A percentile compares a stretch with the other conserved stretches of the same genome.
These are phyloP conservation scores for Angomonas deanei DNA, from an alignment of 208 protist genomes.

Conservation along the genomic window DNA sequence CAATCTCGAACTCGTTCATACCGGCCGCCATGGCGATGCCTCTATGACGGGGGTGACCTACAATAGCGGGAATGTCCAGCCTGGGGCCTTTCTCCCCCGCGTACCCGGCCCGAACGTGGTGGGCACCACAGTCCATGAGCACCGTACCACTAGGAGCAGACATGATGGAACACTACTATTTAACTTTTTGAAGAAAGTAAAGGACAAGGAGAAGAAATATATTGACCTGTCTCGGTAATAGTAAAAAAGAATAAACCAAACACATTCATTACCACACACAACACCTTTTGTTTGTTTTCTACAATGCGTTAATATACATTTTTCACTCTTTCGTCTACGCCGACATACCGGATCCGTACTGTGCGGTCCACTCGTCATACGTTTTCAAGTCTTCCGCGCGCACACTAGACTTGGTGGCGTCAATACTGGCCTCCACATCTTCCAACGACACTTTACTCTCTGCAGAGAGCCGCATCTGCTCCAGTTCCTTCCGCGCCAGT, in stretches of 20 bases:
- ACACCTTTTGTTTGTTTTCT: too few species aligned
- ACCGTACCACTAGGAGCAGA: constrained; percentile 19
- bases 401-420: constrained; percentile 77
- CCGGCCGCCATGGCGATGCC: constrained; percentile 89
- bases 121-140: constrained; percentile 78
- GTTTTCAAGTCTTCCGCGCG: constrained; percentile 44
- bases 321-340: constrained; percentile 15
- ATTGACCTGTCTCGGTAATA: too few species aligned
- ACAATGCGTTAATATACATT: too few species aligned
- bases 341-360: constrained; percentile 81
- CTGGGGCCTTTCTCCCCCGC: constrained; percentile 78
- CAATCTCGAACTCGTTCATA: constrained; percentile 86
- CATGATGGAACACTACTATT: neutral
- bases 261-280: too few species aligned
- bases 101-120: constrained; percentile 83
- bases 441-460: constrained; percentile 49
- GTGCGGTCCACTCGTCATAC: constrained; percentile 62
- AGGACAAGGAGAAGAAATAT: neutral
- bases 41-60: constrained; percentile 84
- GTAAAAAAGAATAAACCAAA: too few species aligned
- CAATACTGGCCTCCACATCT: constrained; percentile 76
- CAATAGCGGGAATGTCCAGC: constrained; percentile 80
- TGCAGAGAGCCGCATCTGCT: constrained; percentile 8
- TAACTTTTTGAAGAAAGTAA: neutral
- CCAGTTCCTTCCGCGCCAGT: constrained; percentile 24